Percentiles rank a stretch among this genome's conserved stretches.
These are phyloP conservation scores for Lepraria neglecta DNA, from an alignment of 495 filamentous ascomycete genomes.

Conservation along the genomic window DNA sequence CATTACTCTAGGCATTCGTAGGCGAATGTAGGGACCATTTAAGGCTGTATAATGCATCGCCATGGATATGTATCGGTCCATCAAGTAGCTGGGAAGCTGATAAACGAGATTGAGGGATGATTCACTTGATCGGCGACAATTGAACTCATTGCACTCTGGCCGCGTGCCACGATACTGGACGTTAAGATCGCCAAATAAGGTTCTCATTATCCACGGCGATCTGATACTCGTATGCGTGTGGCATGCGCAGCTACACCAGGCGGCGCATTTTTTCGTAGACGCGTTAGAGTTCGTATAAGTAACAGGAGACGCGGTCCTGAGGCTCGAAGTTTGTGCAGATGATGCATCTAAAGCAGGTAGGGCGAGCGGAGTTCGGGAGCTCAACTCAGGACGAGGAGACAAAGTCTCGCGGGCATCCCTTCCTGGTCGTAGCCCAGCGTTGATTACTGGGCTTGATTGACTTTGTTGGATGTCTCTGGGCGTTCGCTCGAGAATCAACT, in stretches of 20 bases:
- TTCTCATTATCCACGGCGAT: slow-evolving; percentile 13
- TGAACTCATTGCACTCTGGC: slow-evolving; percentile 11
- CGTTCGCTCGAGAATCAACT: no score
- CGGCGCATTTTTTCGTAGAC: no score
- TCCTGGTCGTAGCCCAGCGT: no score
- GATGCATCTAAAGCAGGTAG: no score
- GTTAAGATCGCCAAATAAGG: slow-evolving; percentile 8
- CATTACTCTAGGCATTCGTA: slow-evolving; percentile 18
- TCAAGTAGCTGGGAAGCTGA: slow-evolving; percentile 18
- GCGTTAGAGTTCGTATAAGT: no score
- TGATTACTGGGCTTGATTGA: no score
- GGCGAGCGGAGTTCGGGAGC: no score
- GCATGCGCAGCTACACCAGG: slow-evolving; percentile 22
- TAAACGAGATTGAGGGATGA: slow-evolving; percentile 9
- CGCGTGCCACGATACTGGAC: slow-evolving; percentile 7
- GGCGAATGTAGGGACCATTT: slow-evolving; percentile 8
- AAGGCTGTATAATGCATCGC: slow-evolving; percentile 3
- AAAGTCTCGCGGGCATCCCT: no score
- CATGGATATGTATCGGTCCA: slow-evolving; percentile 18
- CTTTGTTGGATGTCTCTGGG: no score
- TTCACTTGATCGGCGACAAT: slow-evolving; percentile 8
- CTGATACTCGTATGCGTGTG: slow-evolving; percentile 7
- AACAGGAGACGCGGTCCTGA: no score
- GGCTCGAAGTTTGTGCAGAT: no score
- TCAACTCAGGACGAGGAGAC: no score